phyloP scores from a whole-genome alignment of 108 stramenopile genomes.

The Mediolabrus comicus region DNA sequence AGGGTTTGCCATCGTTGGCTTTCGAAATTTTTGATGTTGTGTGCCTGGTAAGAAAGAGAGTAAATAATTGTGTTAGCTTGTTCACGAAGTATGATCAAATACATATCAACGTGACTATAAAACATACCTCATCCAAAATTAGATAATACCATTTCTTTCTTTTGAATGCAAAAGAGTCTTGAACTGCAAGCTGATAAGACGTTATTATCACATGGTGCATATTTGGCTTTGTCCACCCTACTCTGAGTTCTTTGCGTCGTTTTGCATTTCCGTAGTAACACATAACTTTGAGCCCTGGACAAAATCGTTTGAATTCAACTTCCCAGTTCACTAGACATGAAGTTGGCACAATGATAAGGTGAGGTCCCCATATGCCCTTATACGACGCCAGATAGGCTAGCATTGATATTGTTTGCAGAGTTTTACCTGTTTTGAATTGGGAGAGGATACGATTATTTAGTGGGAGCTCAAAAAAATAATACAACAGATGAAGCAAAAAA shows the following conservation, averaged over 20 bases:
- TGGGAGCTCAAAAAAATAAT: background rate
- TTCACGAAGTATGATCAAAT: background rate
- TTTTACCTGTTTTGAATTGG: constrained; percentile 68
- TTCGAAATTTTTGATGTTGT: constrained; percentile 99
- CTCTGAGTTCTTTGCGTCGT: constrained; percentile 86
- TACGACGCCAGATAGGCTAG: constrained; percentile 92
- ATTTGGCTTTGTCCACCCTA: constrained; percentile 94
- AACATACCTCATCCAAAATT: constrained; percentile 86
- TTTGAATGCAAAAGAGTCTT: constrained; percentile 94
- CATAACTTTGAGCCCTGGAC: constrained; percentile 89
- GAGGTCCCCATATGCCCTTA: constrained; percentile 98
- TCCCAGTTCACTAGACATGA: constrained; percentile 99
- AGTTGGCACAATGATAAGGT: constrained; percentile 97
- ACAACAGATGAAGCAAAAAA: background rate
- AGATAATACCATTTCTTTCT: constrained; percentile 97
- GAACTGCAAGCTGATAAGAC: constrained; percentile 96
- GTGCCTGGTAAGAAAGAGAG: constrained; percentile 48
- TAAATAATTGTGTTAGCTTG: background rate
- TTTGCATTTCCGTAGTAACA: constrained; percentile 97
- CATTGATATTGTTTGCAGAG: constrained; percentile 94
- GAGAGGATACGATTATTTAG: background rate
- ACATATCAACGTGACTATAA: background rate
- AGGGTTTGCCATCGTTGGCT: constrained; percentile 99
- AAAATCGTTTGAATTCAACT: constrained; percentile 93
- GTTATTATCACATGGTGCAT: constrained; percentile 95